phyloP scores from a whole-genome alignment of 1,284 basidiomycete genomes.

The Sanghuangporus weigelae region DNA sequence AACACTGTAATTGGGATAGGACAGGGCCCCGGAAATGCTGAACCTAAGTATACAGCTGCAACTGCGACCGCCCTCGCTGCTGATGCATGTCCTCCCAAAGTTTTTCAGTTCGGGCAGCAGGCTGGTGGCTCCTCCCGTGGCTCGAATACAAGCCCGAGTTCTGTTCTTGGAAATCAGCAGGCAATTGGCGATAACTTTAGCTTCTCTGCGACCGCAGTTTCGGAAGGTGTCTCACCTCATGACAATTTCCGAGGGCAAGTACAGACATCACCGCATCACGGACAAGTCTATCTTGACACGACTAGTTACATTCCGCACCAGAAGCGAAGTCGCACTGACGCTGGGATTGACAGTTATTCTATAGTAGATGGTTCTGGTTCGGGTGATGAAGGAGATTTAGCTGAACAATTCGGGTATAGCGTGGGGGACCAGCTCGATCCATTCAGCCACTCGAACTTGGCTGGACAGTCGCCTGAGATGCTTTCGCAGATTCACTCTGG shows the following conservation, averaged over 20 bases:
- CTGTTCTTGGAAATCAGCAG: not conserved
- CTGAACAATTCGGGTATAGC: not conserved
- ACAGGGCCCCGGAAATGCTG: constrained; percentile 12
- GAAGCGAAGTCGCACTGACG: constrained; percentile 2
- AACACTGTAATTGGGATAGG: constrained; percentile 10
- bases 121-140: not conserved
- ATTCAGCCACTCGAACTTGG: not conserved
- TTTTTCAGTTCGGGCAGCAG: constrained; percentile 8
- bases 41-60: constrained; percentile 8
- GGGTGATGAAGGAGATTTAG: constrained; percentile 6
- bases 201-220: constrained; percentile 1
- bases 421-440: not conserved
- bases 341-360: not conserved
- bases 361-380: not conserved
- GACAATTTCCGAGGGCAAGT: not conserved
- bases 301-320: not conserved
- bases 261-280: not conserved
- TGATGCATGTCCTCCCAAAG: not conserved
- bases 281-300: not conserved
- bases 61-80: constrained; percentile 15
- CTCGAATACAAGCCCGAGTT: not conserved
- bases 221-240: constrained; percentile 8
- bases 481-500: constrained; percentile 4
- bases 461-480: not conserved
- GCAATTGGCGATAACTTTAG: constrained; percentile 1